Conservation (phyloP, 441 rosid species). For the Cnidoscolus chayamansa region DNA sequence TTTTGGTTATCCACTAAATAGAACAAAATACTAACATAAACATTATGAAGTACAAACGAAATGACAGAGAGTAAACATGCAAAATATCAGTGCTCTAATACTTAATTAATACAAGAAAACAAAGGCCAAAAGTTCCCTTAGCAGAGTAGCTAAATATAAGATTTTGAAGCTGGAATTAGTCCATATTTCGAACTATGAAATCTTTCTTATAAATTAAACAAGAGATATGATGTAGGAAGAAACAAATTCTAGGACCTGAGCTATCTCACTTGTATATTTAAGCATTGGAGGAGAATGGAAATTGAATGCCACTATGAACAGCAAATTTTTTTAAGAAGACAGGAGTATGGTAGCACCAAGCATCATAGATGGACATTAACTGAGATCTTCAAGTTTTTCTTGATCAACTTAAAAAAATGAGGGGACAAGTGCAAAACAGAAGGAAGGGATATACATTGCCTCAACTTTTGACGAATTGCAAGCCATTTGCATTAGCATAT, state of each 20-base stretch:
- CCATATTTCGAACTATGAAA: not conserved
- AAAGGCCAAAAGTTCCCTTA: not conserved
- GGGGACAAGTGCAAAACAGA: slow-evolving; percentile 1
- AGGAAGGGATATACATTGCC: slow-evolving; percentile 34
- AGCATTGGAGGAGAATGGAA: slow-evolving; percentile 16
- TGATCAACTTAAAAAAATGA: slow-evolving; percentile 16
- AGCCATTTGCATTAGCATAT: slow-evolving; percentile 77
- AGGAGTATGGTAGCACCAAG: slow-evolving; percentile 7
- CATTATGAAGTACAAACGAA: not conserved
- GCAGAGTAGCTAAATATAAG: not conserved
- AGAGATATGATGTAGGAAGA: slow-evolving; percentile 3
- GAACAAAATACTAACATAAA: not conserved
- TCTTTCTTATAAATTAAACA: not conserved
- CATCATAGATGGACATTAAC: slow-evolving; percentile 3
- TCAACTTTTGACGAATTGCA: slow-evolving; percentile 76
- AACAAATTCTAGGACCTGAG: not conserved
- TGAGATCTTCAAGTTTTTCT: slow-evolving; percentile 15
- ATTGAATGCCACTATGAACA: slow-evolving; percentile 14
- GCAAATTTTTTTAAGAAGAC: slow-evolving; percentile 26
- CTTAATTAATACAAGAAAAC: not conserved
- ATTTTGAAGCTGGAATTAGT: not conserved
- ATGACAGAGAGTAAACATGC: not conserved
- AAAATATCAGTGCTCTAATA: not conserved
- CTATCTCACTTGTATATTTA: slow-evolving; percentile 9
- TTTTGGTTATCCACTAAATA: not conserved